Conservation (phyloP, 23 red algal genomes). For the Cyanidiococcus yangmingshanensis region DNA sequence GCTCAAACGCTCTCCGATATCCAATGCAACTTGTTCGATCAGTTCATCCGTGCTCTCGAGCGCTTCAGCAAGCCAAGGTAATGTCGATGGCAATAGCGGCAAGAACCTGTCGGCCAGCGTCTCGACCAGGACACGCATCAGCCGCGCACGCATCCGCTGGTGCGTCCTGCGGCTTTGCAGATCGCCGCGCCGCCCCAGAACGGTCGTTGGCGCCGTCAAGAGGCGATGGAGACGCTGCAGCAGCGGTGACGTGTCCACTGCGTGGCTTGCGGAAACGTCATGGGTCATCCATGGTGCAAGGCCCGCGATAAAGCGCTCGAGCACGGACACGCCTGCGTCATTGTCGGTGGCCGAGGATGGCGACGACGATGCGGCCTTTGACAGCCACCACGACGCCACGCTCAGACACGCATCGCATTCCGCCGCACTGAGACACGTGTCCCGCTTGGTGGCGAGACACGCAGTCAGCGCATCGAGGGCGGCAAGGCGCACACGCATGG, state of each 20-base stretch:
- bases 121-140: not conserved
- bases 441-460: not conserved
- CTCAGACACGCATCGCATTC: not conserved
- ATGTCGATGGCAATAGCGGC: not conserved
- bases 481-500: not conserved
- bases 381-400: not conserved
- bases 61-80: not conserved
- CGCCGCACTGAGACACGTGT: not conserved
- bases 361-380: not conserved
- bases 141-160: not conserved
- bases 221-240: not conserved
- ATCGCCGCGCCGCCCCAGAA: no score
- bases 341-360: not conserved
- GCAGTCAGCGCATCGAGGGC: not conserved
- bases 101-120: not conserved
- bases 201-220: no score
- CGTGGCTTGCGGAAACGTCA: no score
- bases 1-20: not conserved
- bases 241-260: not conserved
- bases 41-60: not conserved
- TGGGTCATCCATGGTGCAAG: no score
- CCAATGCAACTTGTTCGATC: not conserved
- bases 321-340: no score
- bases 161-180: no score
- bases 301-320: no score